Conservation (phyloP, 768 basidiomycete species). For the Kwoniella pini region DNA sequence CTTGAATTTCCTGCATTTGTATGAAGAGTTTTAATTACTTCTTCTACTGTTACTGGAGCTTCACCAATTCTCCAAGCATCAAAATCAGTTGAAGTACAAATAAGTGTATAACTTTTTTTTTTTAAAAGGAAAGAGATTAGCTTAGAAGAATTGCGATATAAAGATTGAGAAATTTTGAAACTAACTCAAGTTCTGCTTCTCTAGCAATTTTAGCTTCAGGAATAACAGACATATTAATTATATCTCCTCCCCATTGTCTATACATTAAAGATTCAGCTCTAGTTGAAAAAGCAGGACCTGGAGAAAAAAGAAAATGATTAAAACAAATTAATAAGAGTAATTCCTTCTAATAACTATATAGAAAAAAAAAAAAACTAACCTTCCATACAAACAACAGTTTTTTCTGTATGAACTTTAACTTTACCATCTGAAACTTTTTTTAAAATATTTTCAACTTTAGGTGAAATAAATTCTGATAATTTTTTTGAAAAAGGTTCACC, state of each 20-base stretch:
- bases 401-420: conserved; percentile 73
- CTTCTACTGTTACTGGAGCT: conserved; percentile 81
- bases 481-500: conserved; percentile 79
- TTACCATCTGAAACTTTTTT: conserved; percentile 61
- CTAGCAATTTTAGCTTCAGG: conserved; percentile 97
- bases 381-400: conserved; percentile 93
- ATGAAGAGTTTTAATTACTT: conserved; percentile 84
- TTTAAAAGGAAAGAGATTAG: conserved; percentile 4
- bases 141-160: neutral
- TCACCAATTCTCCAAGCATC: conserved; percentile 87
- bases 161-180: conserved; percentile 7
- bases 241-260: conserved; percentile 70
- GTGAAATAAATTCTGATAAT: conserved; percentile 47
- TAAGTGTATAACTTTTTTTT: conserved; percentile 92
- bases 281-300: conserved; percentile 81
- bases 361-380: too few relatives aligned
- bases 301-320: too few relatives aligned
- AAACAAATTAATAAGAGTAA: too few relatives aligned
- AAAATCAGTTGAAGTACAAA: conserved; percentile 81
- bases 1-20: conserved; percentile 85
- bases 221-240: conserved; percentile 81
- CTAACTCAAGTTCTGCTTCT: conserved; percentile 88
- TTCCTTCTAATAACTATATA: too few relatives aligned
- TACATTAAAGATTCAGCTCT: conserved; percentile 95
- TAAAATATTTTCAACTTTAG: conserved; percentile 65